phyloP scores from a whole-genome alignment of 1,139 yeast species.

The Yamadazyma membranifaciens region DNA sequence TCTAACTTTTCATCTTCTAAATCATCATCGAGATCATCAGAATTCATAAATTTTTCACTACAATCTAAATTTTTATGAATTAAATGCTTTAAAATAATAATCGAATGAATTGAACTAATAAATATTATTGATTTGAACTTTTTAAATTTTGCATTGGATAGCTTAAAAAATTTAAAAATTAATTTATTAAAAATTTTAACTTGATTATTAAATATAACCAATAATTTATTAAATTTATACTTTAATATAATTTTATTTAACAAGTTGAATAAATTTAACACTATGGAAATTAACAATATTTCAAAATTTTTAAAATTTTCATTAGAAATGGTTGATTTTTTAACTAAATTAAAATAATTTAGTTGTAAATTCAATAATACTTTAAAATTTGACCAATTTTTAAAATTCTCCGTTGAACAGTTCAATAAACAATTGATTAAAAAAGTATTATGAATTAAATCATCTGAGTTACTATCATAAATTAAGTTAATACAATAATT shows the following conservation, averaged over 20 bases:
- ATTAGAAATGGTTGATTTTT: constrained; percentile 14
- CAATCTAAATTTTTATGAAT: constrained; percentile 13
- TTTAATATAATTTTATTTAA: constrained; percentile 4
- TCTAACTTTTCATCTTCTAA: background rate
- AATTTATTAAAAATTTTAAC: constrained; percentile 30
- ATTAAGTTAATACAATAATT: constrained; percentile 27
- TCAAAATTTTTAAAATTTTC: constrained; percentile 20
- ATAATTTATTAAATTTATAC: constrained; percentile 12
- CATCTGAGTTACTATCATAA: constrained; percentile 6
- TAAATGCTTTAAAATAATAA: constrained; percentile 31
- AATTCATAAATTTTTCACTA: background rate
- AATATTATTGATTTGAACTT: constrained; percentile 21
- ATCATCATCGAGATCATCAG: background rate
- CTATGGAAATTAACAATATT: constrained; percentile 26
- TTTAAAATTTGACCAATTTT: constrained; percentile 14
- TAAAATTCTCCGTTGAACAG: constrained; percentile 21
- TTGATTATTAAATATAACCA: constrained; percentile 29
- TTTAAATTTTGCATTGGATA: constrained; percentile 9
- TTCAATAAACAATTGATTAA: constrained; percentile 31
- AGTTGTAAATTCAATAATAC: constrained; percentile 24
- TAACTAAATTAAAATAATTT: constrained; percentile 23
- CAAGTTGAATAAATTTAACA: constrained; percentile 6
- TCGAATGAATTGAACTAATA: constrained; percentile 29
- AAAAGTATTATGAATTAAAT: constrained; percentile 15
- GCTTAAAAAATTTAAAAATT: constrained; percentile 18